phyloP scores from a whole-genome alignment of 2,329 filamentous ascomycete genomes.

The Ilyonectria destructans region DNA sequence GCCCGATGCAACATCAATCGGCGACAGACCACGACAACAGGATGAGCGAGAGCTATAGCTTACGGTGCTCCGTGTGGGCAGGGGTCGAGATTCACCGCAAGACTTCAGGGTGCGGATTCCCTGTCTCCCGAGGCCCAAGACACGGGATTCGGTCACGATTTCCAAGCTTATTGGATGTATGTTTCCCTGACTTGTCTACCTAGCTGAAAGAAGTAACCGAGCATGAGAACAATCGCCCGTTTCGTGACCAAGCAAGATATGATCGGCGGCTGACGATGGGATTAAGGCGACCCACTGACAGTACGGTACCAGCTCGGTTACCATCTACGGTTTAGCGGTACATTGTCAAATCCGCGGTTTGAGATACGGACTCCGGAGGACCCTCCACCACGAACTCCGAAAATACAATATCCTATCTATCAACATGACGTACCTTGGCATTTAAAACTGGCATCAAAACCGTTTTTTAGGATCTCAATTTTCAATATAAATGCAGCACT shows the following conservation, averaged over 20 bases:
- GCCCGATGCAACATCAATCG: too few species aligned
- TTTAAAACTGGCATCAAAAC: too few species aligned
- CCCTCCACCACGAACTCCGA: neutral
- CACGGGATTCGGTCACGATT: conserved; percentile 5
- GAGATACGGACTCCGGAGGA: conserved; percentile 6
- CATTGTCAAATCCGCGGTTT: neutral
- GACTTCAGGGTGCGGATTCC: too few species aligned
- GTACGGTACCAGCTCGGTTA: conserved; percentile 13
- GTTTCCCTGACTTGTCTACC: neutral
- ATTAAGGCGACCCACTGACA: neutral
- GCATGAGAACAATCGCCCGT: neutral
- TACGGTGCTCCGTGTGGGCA: too few species aligned
- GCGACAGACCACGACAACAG: too few species aligned
- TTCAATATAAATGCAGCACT: too few species aligned
- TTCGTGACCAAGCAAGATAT: conserved; percentile 9
- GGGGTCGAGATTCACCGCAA: too few species aligned
- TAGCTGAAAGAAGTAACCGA: conserved; percentile 14
- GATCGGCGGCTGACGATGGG: neutral
- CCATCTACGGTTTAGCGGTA: conserved; percentile 18
- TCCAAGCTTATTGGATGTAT: neutral
- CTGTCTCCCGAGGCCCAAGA: neutral
- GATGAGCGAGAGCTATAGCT: too few species aligned
- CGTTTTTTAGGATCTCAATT: too few species aligned
- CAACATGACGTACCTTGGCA: too few species aligned
- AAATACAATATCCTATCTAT: neutral